Conservation (phyloP, 1,139 yeast species). For the Waltiozyma sp. region DNA sequence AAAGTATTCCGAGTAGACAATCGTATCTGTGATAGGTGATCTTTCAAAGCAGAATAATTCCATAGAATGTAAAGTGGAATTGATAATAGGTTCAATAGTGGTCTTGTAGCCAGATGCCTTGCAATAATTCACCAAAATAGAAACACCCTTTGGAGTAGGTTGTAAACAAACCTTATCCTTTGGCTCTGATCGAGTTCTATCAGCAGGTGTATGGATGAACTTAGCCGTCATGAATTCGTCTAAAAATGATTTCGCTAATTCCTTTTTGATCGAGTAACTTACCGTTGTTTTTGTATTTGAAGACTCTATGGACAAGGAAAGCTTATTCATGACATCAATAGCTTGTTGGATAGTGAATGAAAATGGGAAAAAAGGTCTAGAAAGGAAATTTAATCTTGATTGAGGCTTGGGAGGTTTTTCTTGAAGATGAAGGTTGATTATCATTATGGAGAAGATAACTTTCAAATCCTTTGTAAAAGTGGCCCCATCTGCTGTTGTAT, state of each 20-base stretch:
- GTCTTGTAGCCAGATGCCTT: slow-evolving; percentile 40
- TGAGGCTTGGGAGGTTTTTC: slow-evolving; percentile 18
- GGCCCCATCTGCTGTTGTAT: slow-evolving; percentile 40
- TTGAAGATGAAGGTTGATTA: slow-evolving; percentile 37
- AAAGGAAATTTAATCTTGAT: slow-evolving; percentile 17
- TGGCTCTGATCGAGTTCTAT: slow-evolving; percentile 47
- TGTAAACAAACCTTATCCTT: slow-evolving; percentile 41
- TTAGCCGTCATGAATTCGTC: slow-evolving; percentile 53
- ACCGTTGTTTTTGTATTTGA: slow-evolving; percentile 45
- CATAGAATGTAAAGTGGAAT: slow-evolving; percentile 59
- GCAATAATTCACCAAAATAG: slow-evolving; percentile 53
- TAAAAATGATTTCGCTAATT: slow-evolving; percentile 40
- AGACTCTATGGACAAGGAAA: slow-evolving; percentile 38
- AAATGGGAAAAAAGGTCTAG: slow-evolving; percentile 28
- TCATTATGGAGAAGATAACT: slow-evolving; percentile 41
- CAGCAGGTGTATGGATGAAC: slow-evolving; percentile 66
- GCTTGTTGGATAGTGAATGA: slow-evolving; percentile 48
- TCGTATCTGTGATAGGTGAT: slow-evolving; percentile 45
- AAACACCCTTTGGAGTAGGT: slow-evolving; percentile 89
- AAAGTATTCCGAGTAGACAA: slow-evolving; percentile 54
- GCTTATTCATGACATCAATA: slow-evolving; percentile 34
- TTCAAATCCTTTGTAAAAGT: slow-evolving; percentile 46
- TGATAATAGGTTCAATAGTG: slow-evolving; percentile 34
- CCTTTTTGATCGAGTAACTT: slow-evolving; percentile 45
- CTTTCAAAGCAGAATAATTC: slow-evolving; percentile 60